These are phyloP conservation scores for Monosporozyma unispora DNA, from an alignment of 805 yeast species.

Conservation along the genomic window DNA sequence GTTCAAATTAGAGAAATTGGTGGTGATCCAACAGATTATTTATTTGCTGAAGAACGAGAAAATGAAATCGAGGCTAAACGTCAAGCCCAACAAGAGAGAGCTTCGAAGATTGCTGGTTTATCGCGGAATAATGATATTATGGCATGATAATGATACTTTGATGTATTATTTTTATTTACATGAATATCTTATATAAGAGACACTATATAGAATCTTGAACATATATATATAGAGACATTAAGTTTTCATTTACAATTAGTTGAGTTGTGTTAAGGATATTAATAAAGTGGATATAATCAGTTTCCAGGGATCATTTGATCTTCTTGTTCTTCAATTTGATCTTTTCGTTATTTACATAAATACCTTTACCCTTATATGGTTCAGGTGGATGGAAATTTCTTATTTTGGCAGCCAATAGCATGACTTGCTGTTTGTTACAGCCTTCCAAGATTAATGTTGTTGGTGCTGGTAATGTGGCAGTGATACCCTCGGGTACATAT, in stretches of 20 bases:
- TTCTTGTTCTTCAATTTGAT: slow-evolving; percentile 85
- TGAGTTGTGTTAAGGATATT: not conserved
- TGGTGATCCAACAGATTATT: slow-evolving; percentile 85
- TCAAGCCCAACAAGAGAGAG: slow-evolving; percentile 60
- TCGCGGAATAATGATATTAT: slow-evolving; percentile 67
- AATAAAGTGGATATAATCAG: too few species aligned
- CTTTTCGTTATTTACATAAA: slow-evolving; percentile 84
- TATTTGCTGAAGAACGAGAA: slow-evolving; percentile 84
- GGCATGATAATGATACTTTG: not conserved
- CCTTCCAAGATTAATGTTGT: slow-evolving; percentile 84
- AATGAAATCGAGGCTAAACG: slow-evolving; percentile 42
- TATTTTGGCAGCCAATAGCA: slow-evolving; percentile 77
- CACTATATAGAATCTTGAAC: not conserved
- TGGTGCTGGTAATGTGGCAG: slow-evolving; percentile 72
- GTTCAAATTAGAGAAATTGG: slow-evolving; percentile 90
- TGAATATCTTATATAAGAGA: not conserved
- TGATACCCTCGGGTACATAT: slow-evolving; percentile 66
- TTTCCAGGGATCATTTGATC: slow-evolving; percentile 72
- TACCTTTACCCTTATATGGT: slow-evolving; percentile 97
- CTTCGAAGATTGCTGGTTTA: slow-evolving; percentile 78
- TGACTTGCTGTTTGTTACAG: slow-evolving; percentile 76
- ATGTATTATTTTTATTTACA: not conserved
- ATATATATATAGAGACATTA: slow-evolving; percentile 2
- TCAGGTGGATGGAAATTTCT: slow-evolving; percentile 91
- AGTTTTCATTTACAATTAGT: not conserved